Conservation (phyloP, 495 filamentous ascomycete genomes). For the Aspergillus cristatus region DNA sequence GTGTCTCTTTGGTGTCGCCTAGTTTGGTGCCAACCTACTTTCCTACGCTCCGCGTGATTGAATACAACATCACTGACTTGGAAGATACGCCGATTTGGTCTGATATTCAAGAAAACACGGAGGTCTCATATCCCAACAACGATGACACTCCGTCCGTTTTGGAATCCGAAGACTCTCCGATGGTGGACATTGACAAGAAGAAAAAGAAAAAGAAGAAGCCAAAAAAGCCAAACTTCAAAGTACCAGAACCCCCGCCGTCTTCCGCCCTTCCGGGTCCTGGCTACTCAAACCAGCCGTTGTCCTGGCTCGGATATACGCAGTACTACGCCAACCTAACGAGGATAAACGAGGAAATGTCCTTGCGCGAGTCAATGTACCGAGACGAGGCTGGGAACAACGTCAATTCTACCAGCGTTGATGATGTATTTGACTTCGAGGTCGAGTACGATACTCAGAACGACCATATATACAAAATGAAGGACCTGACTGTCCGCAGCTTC, state of each 20-base stretch:
- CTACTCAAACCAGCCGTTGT: conserved; percentile 78
- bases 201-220: conserved; percentile 44
- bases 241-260: conserved; percentile 66
- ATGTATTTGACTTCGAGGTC: conserved; percentile 63
- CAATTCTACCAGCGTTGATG: conserved; percentile 28
- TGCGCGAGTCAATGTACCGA: background rate
- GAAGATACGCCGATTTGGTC: conserved; percentile 43
- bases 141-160: background rate
- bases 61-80: conserved; percentile 87
- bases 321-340: conserved; percentile 88
- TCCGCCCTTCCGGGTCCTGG: conserved; percentile 75
- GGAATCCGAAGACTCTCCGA: background rate
- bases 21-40: conserved; percentile 93
- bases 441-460: conserved; percentile 81
- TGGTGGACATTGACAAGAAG: conserved; percentile 39
- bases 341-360: conserved; percentile 59
- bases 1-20: conserved; percentile 66
- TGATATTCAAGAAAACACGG: conserved; percentile 9
- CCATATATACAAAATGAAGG: conserved; percentile 61
- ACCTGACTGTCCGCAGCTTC: conserved; percentile 78
- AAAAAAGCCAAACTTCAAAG: conserved; percentile 50
- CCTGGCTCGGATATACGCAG: conserved; percentile 70
- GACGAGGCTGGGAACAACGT: background rate
- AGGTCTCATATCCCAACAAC: conserved; percentile 1
- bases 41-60: conserved; percentile 73